phyloP scores from a whole-genome alignment of 2,329 filamentous ascomycete species.

The Oidium heveae region DNA sequence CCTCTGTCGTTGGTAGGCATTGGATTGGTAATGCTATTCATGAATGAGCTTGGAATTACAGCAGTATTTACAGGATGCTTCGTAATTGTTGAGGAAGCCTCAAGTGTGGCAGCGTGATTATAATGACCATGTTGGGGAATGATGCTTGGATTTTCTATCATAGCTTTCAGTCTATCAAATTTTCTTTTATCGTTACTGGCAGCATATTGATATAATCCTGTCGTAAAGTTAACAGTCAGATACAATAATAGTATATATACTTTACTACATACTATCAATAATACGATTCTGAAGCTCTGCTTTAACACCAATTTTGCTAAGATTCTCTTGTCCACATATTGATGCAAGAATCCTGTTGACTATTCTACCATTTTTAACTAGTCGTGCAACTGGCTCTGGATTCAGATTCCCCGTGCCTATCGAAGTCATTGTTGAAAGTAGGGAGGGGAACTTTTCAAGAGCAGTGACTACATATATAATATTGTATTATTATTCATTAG shows the following conservation, averaged over 20 bases:
- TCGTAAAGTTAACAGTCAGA: not conserved
- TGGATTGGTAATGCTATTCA: not conserved
- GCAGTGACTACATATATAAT: not conserved
- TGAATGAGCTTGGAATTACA: not conserved
- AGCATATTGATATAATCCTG: not conserved
- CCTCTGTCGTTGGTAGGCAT: not conserved
- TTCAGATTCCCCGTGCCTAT: slow-evolving; percentile 12
- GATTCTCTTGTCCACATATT: slow-evolving; percentile 46
- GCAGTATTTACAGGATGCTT: not conserved
- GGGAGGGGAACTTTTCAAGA: not conserved
- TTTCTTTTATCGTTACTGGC: slow-evolving; percentile 5
- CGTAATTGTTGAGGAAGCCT: not conserved
- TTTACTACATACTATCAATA: slow-evolving; percentile 38
- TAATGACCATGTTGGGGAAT: not conserved
- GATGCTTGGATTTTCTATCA: slow-evolving; percentile 8
- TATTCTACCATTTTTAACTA: slow-evolving; percentile 8
- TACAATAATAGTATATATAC: not conserved
- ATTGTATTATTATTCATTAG: not conserved
- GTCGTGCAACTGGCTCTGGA: slow-evolving; percentile 10
- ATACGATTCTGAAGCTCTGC: slow-evolving; percentile 57
- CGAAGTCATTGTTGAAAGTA: slow-evolving; percentile 11
- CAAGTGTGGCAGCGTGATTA: not conserved
- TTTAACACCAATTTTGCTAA: slow-evolving; percentile 68
- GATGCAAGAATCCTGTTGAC: slow-evolving; percentile 10
- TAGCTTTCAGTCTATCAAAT: slow-evolving; percentile 10